Base-by-base conservation (phyloP, 2,329 filamentous ascomycete genomes). In the Elsinoe australis region DNA sequence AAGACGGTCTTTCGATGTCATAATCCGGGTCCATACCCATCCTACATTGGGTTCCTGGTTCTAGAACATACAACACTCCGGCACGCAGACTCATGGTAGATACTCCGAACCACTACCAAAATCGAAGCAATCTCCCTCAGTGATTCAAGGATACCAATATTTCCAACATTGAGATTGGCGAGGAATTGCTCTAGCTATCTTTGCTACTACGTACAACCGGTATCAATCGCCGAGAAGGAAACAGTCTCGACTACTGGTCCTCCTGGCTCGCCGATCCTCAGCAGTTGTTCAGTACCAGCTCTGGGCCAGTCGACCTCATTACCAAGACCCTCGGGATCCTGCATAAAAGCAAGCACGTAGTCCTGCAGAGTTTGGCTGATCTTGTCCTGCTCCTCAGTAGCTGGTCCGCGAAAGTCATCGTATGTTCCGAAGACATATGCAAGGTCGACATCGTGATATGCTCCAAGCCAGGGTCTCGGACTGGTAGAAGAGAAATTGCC, bases 401-500 rank as follows among this genome's bases (percentile, higher is more conserved):
- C 26, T 1, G 36, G 19, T 1, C 56, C 57, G 7, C 58, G 38
- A 47, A 52, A 60, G 39, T 61, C 49, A n/a, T 50, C 49, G 48
- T 67, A 64, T 1, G 67, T 69, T 2, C 66, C 67, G 53, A 70
- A 67, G 19, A 64, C 51, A 54, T 69, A 51, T 9, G 65, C 62
- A 17, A 67, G 54, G 41, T 71, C 67, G 5, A 58, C 57, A 32
- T 58, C 60, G 50, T 71, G 69, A 45, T 67, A 71, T 1, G 67
- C 68, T 4, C 68, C 68, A 35, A 71, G 58, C 66, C 67, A 72
- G 2, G 57, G 50, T 19, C 57, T 56, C 0, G 63, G 63, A 10
- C 62, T 61, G 42, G 70, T 61, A 50, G 71, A 71, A 15, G 64
- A 56, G 53, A 68, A 71, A 47, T 66, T 65, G 41, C 67, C 68